Conservation (phyloP, 2,329 filamentous ascomycete species). For the Emericellopsis atlantica region DNA sequence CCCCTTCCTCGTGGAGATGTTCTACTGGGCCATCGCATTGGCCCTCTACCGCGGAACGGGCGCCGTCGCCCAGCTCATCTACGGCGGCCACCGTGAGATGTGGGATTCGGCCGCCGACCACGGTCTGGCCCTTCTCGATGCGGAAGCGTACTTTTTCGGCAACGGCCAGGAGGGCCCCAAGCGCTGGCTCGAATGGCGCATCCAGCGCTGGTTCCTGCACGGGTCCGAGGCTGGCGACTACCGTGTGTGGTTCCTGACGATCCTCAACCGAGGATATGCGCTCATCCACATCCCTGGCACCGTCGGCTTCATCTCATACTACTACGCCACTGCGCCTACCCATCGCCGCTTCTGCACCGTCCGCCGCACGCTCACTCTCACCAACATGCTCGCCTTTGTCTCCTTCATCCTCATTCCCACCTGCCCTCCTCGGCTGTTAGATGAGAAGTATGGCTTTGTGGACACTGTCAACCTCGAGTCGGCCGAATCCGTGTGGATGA, state of each 20-base stretch:
- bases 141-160: conserved; percentile 38
- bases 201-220: conserved; percentile 32
- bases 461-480: conserved; percentile 35
- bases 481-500: conserved; percentile 46
- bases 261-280: conserved; percentile 56
- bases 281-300: conserved; percentile 64
- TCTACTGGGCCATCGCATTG: conserved; percentile 59
- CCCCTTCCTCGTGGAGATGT: conserved; percentile 61
- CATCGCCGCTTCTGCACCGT: conserved; percentile 38
- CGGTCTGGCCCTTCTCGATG: conserved; percentile 34
- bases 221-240: conserved; percentile 29
- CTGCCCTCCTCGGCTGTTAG: conserved; percentile 43
- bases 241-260: conserved; percentile 37
- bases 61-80: conserved; percentile 33
- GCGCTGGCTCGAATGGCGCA: conserved; percentile 23
- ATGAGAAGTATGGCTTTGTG: conserved; percentile 41
- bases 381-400: conserved; percentile 41
- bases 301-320: conserved; percentile 46
- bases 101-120: conserved; percentile 40
- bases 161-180: conserved; percentile 17
- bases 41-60: conserved; percentile 50
- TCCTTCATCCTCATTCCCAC: conserved; percentile 43
- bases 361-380: conserved; percentile 41
- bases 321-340: conserved; percentile 55
- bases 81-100: conserved; percentile 29